Evolutionary conservation across 805 yeast species (phyloP).

Genomic region (Cyberlindnera maclurae): DNA sequence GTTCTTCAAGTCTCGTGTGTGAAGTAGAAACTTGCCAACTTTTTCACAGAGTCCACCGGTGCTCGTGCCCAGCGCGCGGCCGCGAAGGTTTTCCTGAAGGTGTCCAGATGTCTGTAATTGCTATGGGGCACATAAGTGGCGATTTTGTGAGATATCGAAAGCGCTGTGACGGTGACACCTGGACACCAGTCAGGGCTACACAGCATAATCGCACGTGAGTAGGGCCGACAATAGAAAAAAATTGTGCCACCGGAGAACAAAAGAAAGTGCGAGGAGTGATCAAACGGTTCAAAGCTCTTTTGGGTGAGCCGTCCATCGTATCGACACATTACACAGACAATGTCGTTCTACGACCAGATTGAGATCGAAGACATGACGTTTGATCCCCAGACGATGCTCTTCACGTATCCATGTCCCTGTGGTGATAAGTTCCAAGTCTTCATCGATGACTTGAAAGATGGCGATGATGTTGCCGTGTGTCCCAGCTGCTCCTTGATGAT

Average conservation of each 20-base stretch:
- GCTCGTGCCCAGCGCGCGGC: too few species aligned
- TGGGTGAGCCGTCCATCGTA: too few species aligned
- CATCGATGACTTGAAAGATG: constrained; percentile 80
- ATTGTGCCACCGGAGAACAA: too few species aligned
- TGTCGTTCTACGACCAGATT: constrained; percentile 73
- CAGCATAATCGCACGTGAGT: too few species aligned
- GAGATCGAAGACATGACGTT: constrained; percentile 96
- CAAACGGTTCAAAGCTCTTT: too few species aligned
- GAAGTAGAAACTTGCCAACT: constrained; percentile 1
- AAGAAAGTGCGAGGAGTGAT: too few species aligned
- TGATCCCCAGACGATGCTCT: constrained; percentile 73
- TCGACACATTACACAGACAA: not conserved
- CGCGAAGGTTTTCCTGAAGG: not conserved
- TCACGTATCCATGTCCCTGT: constrained; percentile 96
- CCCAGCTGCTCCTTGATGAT: constrained; percentile 95
- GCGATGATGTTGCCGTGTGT: constrained; percentile 91
- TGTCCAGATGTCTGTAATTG: not conserved
- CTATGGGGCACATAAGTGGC: not conserved
- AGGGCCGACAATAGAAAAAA: too few species aligned
- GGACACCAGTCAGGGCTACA: too few species aligned
- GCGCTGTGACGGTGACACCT: too few species aligned
- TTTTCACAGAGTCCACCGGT: constrained; percentile 2
- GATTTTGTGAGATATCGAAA: not conserved
- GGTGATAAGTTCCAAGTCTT: constrained; percentile 90
- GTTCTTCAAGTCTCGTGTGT: not conserved